Conservation (phyloP, 768 basidiomycete species). For the Lentinula lateritia region DNA sequence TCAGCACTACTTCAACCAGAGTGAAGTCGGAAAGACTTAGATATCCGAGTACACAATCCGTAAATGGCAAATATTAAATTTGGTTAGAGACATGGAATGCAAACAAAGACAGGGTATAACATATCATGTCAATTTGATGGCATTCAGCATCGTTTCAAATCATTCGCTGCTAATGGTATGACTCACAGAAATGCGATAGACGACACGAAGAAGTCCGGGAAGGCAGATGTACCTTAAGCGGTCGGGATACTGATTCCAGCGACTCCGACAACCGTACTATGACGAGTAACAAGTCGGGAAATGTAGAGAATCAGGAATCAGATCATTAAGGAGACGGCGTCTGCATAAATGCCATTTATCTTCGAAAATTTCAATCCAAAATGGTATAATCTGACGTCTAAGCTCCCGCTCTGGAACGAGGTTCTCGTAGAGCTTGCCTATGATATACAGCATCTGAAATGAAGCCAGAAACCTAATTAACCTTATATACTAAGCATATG, state of each 20-base stretch:
- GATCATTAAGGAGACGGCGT: background rate
- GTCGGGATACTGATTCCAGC: background rate
- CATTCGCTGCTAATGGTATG: background rate
- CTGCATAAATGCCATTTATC: background rate
- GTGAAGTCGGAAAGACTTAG: background rate
- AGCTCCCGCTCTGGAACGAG: background rate
- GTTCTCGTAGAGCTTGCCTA: background rate
- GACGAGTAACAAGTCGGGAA: background rate
- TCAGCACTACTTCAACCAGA: background rate
- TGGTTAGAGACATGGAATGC: background rate
- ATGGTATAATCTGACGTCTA: background rate
- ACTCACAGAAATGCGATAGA: background rate
- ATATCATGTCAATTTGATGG: conserved; percentile 2
- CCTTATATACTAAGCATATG: too few relatives aligned
- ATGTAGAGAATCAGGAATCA: background rate
- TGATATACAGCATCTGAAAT: too few relatives aligned
- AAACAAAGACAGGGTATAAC: background rate
- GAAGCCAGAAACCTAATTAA: background rate
- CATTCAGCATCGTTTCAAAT: conserved; percentile 1
- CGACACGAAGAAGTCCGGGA: background rate
- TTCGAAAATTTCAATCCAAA: background rate
- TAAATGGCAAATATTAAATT: background rate
- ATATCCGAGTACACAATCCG: background rate
- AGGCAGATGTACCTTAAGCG: background rate
- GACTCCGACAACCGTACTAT: background rate